Base-by-base conservation (phyloP, 371 early-diverging fungal species). In the Mucor circinelloides region DNA sequence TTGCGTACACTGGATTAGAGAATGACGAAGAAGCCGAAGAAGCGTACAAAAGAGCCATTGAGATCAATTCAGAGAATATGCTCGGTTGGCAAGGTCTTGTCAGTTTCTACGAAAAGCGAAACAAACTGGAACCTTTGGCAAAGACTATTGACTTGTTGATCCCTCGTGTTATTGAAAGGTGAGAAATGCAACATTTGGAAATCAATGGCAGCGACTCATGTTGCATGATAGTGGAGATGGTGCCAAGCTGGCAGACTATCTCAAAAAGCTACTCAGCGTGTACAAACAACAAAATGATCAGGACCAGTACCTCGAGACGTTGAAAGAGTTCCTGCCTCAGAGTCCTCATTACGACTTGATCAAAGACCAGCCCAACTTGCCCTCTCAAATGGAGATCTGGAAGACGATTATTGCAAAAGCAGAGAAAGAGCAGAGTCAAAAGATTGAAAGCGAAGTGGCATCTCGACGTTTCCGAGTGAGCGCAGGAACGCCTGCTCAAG, bases 61-160 rank as follows among this genome's bases (percentile, higher is more conserved):
- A 79, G 27, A 71, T 89, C 62, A 85, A 82, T 54, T 72, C 83
- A 19, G 82, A 87, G 0, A 83, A 82, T 27, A 71, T 85, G 21
- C 82, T 95, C 13, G 95, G 93, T 6, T 94, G 91, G 82, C 95
- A 96, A 71, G 96, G 93, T 48, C 44, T 83, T 30, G 64, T 83
- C 12, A 79, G 71, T 38, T 86, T 93, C 65, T 89, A 88, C 64
- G 89, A 91, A 57, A 85, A 85, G 62, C 71, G 81, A 60, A 66
- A 82, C 19, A 78, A 82, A 32, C 72, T 79, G 59, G 66, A 70
- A 0, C 73, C 79, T 23, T 69, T 88, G 27, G 78, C 79, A 9
- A 74, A 78, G 3, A 83, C 80, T 10, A 74, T 88, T 40, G 64
- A 78, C 15, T 56, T 69, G 25, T 64, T 88, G 28, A 34, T 78